Conservation (phyloP, 2,329 filamentous ascomycete species). For the Ophiostoma ips region DNA sequence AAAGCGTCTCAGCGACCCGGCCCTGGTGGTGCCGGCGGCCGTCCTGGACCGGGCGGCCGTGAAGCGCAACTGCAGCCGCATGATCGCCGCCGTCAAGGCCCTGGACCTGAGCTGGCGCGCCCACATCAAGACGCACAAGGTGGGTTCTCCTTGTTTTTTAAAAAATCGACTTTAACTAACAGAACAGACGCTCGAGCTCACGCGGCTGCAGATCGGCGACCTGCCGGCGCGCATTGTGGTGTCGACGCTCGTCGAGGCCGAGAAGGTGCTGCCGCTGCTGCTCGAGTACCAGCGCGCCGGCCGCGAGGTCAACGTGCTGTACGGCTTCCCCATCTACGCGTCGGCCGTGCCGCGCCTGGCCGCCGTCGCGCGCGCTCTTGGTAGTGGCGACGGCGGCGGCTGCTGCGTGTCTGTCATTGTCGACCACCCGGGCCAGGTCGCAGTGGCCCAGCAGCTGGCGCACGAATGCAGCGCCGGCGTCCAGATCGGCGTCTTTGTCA, state of each 20-base stretch:
- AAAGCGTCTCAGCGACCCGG: slow-evolving; percentile 32
- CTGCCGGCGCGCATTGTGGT: slow-evolving; percentile 47
- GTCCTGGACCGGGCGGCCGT: slow-evolving; percentile 56
- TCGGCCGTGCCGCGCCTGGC: slow-evolving; percentile 47
- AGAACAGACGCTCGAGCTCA: slow-evolving; percentile 15
- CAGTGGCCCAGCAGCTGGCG: slow-evolving; percentile 19
- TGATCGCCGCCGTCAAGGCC: slow-evolving; percentile 48
- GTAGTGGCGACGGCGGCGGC: slow-evolving; percentile 24
- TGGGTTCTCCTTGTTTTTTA: slow-evolving; percentile 24
- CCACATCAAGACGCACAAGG: slow-evolving; percentile 73
- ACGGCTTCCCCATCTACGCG: slow-evolving; percentile 54
- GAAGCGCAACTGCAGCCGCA: slow-evolving; percentile 52
- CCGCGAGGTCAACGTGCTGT: slow-evolving; percentile 50
- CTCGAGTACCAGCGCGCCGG: slow-evolving; percentile 39
- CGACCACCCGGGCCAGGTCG: slow-evolving; percentile 51
- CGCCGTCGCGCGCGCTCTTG: slow-evolving; percentile 36
- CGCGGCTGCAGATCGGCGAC: slow-evolving; percentile 12
- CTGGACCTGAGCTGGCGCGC: slow-evolving; percentile 56
- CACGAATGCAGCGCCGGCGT: slow-evolving; percentile 15
- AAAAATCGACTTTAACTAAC: slow-evolving; percentile 1
- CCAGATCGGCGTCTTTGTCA: slow-evolving; percentile 48
- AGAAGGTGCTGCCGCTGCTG: slow-evolving; percentile 48
- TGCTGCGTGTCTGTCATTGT: slow-evolving; percentile 50
- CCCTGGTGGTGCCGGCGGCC: slow-evolving; percentile 51
- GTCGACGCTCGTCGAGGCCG: slow-evolving; percentile 62